These are phyloP conservation scores for Cyphellophora europaea DNA, from an alignment of 2,329 filamentous ascomycete genomes.

Conservation along the genomic window DNA sequence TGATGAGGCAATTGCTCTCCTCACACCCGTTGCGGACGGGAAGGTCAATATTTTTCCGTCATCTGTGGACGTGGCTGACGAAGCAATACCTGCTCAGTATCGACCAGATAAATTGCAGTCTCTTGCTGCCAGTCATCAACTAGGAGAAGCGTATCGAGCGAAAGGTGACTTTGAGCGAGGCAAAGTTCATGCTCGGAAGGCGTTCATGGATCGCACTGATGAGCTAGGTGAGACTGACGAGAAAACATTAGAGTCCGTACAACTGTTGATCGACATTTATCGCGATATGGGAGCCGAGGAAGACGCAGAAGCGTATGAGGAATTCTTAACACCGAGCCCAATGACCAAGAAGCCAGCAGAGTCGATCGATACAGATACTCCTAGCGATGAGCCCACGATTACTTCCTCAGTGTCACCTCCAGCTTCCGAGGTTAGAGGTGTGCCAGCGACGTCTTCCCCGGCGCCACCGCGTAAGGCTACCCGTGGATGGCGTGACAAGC, in stretches of 20 bases:
- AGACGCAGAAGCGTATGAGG: slow-evolving; percentile 13
- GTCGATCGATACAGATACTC: too few relatives aligned
- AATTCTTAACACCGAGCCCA: slow-evolving; percentile 10
- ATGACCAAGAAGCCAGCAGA: too few relatives aligned
- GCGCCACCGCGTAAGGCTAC: too few relatives aligned
- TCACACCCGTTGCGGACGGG: slow-evolving; percentile 12
- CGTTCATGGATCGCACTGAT: slow-evolving; percentile 12
- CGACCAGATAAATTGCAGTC: slow-evolving; percentile 9
- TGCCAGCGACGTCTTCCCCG: too few relatives aligned
- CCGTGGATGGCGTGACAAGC: too few relatives aligned
- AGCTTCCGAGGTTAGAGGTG: too few relatives aligned
- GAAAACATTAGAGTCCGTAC: slow-evolving; percentile 15
- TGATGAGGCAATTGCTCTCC: slow-evolving; percentile 13
- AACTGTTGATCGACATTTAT: slow-evolving; percentile 15
- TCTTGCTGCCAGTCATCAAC: slow-evolving; percentile 13
- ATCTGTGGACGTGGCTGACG: not conserved
- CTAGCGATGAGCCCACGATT: too few relatives aligned
- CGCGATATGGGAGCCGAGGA: slow-evolving; percentile 12
- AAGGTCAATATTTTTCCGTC: slow-evolving; percentile 8
- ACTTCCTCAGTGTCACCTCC: too few relatives aligned
- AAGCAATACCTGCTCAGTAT: slow-evolving; percentile 1
- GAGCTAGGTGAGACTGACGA: slow-evolving; percentile 13
- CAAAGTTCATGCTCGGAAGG: slow-evolving; percentile 13
- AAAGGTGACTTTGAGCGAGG: slow-evolving; percentile 13
- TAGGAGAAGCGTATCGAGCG: slow-evolving; percentile 12